Evolutionary conservation across 2,329 filamentous ascomycete genomes (phyloP).

Genomic region (Diaporthe destruens): DNA sequence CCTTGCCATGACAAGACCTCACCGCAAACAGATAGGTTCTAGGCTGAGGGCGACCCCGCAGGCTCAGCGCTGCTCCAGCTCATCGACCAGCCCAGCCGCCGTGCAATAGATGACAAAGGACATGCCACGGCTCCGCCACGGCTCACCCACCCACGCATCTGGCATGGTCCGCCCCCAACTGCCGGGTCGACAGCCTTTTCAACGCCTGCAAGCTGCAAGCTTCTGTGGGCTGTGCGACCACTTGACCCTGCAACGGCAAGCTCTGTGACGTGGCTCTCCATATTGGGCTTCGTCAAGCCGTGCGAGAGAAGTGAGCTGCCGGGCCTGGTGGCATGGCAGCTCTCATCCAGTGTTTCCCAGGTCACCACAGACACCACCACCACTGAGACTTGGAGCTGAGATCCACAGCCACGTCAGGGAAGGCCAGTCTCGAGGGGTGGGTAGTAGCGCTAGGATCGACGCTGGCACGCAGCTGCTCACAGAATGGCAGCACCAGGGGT

Average conservation of each 20-base stretch:
- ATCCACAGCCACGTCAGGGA: neutral
- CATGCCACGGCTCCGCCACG: constrained; percentile 14
- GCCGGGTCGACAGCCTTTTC: constrained; percentile 6
- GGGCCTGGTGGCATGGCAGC: no score
- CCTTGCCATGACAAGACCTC: constrained; percentile 11
- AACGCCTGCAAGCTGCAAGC: neutral
- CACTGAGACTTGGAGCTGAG: no score
- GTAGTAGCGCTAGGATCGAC: neutral
- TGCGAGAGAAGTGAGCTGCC: neutral
- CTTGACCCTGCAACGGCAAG: neutral
- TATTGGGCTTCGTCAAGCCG: neutral
- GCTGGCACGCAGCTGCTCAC: neutral
- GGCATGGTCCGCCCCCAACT: constrained; percentile 28
- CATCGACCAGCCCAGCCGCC: neutral
- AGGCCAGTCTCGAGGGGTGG: neutral
- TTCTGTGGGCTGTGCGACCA: constrained; percentile 15
- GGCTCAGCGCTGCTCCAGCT: neutral
- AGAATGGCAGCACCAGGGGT: neutral
- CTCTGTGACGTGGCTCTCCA: neutral
- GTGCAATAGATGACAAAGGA: constrained; percentile 6
- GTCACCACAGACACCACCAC: neutral
- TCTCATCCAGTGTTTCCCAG: neutral
- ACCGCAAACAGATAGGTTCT: neutral
- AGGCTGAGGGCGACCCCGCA: neutral
- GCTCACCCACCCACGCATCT: constrained; percentile 17